phyloP scores from a whole-genome alignment of 1,284 basidiomycete species.

The Leccinum proliferum region DNA sequence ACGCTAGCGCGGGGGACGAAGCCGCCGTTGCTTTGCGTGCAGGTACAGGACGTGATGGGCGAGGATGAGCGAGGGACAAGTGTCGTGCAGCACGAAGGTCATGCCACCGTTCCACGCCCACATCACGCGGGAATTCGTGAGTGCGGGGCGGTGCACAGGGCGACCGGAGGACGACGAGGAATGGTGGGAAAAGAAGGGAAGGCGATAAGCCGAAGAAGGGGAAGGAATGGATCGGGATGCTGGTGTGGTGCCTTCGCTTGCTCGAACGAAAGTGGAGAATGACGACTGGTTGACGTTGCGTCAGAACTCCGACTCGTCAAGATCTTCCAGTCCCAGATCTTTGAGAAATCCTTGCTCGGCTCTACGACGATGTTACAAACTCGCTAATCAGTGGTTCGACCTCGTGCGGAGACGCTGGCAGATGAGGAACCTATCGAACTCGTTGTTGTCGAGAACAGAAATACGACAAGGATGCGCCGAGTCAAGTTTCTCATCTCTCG shows the following conservation, averaged over 20 bases:
- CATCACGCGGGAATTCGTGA: constrained; percentile 39
- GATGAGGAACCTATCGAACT: no score
- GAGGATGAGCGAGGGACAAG: constrained; percentile 37
- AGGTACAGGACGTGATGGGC: constrained; percentile 35
- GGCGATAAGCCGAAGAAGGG: constrained; percentile 5
- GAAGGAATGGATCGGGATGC: constrained; percentile 21
- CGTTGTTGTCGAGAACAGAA: no score
- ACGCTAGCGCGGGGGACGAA: constrained; percentile 8
- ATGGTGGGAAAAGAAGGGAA: constrained; percentile 10
- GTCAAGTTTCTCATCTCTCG: no score
- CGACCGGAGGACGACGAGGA: constrained; percentile 6
- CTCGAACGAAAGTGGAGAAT: constrained; percentile 36
- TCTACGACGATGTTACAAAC: no score
- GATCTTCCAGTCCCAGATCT: no score
- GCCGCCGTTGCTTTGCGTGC: constrained; percentile 38
- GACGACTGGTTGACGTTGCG: constrained; percentile 32
- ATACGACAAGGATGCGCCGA: no score
- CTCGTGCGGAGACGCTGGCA: no score
- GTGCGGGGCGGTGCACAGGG: constrained; percentile 26
- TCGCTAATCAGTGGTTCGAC: no score
- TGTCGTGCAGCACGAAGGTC: constrained; percentile 45
- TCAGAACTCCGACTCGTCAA: neutral
- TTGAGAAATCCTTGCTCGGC: no score
- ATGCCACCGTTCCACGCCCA: constrained; percentile 55
- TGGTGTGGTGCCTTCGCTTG: constrained; percentile 35